phyloP scores from a whole-genome alignment of 139 green algal species.

The Volvox africanus region DNA sequence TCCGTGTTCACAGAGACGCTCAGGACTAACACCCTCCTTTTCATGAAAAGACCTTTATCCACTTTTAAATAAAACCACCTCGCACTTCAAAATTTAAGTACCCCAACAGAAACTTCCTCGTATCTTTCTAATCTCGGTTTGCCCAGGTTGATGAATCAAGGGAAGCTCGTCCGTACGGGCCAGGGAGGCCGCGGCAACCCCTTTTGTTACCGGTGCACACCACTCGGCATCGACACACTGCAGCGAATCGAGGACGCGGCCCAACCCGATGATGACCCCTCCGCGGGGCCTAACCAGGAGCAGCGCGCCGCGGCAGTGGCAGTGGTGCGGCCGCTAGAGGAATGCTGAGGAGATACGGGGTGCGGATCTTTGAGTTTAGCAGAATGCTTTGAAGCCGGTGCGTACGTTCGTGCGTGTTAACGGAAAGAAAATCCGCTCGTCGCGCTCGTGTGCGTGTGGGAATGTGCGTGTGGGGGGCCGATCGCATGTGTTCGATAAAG shows the following conservation, averaged over 20 bases:
- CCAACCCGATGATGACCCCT: conserved; percentile 1
- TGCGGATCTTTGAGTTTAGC: not conserved
- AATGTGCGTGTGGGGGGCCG: not conserved
- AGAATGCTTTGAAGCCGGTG: not conserved
- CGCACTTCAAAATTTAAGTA: no score
- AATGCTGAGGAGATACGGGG: not conserved
- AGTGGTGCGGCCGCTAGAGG: not conserved
- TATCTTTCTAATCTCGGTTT: no score
- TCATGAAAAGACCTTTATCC: no score
- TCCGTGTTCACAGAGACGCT: no score
- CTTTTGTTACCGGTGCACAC: conserved; percentile 56
- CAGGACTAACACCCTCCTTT: no score
- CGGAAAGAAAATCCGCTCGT: not conserved
- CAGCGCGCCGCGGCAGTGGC: conserved; percentile 38
- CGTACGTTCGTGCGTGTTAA: not conserved
- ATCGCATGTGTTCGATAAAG: not conserved
- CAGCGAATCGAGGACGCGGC: conserved; percentile 23
- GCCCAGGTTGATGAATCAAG: conserved; percentile 56
- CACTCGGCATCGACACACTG: conserved; percentile 27
- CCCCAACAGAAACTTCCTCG: no score
- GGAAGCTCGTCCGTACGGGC: conserved; percentile 57
- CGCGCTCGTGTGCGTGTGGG: not conserved
- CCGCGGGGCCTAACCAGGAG: not conserved
- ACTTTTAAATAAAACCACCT: no score
- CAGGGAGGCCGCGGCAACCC: conserved; percentile 64